Percentiles rank a stretch among this genome's conserved stretches.
These are phyloP conservation scores for Lantana camara DNA, from an alignment of 257 asterid genomes.

Conservation along the genomic window DNA sequence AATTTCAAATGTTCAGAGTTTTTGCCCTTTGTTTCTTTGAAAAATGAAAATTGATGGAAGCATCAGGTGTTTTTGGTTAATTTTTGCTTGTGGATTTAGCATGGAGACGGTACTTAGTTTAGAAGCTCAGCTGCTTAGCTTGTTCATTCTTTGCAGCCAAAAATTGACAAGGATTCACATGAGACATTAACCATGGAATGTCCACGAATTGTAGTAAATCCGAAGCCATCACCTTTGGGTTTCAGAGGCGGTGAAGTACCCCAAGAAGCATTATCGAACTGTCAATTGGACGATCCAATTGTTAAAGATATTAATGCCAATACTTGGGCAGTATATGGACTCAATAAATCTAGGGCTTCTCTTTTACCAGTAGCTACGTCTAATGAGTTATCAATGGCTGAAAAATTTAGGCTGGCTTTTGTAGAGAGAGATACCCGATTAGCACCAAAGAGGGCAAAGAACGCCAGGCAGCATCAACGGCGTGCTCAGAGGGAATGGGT, in stretches of 20 bases:
- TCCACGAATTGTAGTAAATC: constrained; percentile 80
- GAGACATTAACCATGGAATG: constrained; percentile 69
- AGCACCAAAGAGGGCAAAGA: constrained; percentile 97
- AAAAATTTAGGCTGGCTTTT: constrained; percentile 88
- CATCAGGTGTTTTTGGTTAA: not conserved
- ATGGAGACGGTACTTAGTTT: not conserved
- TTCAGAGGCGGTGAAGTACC: constrained; percentile 70
- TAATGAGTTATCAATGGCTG: constrained; percentile 76
- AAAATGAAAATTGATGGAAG: no score
- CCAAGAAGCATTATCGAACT: constrained; percentile 58
- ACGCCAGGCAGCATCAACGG: constrained; percentile 85
- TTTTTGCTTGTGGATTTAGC: not conserved
- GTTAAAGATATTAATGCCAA: constrained; percentile 70
- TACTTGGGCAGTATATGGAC: constrained; percentile 73
- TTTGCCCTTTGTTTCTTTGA: no score
- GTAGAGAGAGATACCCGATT: constrained; percentile 83
- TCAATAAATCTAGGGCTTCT: constrained; percentile 24
- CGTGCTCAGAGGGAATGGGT: constrained; percentile 85
- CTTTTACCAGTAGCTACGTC: constrained; percentile 33
- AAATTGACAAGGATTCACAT: constrained; percentile 65
- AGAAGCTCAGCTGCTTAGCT: constrained; percentile 4
- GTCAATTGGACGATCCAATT: constrained; percentile 60
- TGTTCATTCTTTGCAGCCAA: constrained; percentile 53
- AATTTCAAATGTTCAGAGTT: no score
- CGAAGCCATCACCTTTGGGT: constrained; percentile 70